Base-by-base conservation (phyloP, 2,329 filamentous ascomycete species). In the Botrytis elliptica region DNA sequence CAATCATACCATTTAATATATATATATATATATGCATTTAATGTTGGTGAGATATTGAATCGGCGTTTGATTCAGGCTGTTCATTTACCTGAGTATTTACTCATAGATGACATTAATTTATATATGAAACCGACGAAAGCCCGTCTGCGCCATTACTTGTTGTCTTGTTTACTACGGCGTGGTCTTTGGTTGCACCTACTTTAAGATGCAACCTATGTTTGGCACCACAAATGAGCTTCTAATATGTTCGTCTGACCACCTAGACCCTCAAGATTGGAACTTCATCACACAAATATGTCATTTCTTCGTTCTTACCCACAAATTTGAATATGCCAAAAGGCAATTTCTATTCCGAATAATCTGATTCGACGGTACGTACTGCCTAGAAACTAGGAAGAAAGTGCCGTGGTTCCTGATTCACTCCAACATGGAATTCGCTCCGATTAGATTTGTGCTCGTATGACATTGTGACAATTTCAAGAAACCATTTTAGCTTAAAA, bases 181-280 rank as follows among this genome's bases (percentile, higher is more conserved):
- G 65, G 36, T 57, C 66, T 42, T 55, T 22, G 18, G 66, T 57
- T 42, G 29, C 49, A 68, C n/a, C 20, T 7, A 10, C 71, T 60
- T n/a, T 55, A 38, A 33, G 20, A 66, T 72, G 52, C 60, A 42
- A 63, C 36, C 25, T 68, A 40, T 33, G 5, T 68, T 72, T 46
- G 62, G 38, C 49, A 67, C 55, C 63, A 46, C 38, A 67, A 44
- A 44, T 33, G 40, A 29, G 52, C 22, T 46, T 18, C 14, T n/a
- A 68, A 46, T 68, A 25, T 72, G 71, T 72, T 72, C 71, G 46
- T 72, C 71, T 72, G 71, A 72, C 71, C 71, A 68, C 25, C n/a
- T 42, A n/a, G n/a, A 57, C 18, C 36, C 36, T 57, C 14, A 33
- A 70, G 29, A 46, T 36, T 46, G 42, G 33, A 46, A 55, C 38